Evolutionary conservation across 1,139 yeast species (phyloP).

Genomic region (Blastobotrys serpentis): DNA sequence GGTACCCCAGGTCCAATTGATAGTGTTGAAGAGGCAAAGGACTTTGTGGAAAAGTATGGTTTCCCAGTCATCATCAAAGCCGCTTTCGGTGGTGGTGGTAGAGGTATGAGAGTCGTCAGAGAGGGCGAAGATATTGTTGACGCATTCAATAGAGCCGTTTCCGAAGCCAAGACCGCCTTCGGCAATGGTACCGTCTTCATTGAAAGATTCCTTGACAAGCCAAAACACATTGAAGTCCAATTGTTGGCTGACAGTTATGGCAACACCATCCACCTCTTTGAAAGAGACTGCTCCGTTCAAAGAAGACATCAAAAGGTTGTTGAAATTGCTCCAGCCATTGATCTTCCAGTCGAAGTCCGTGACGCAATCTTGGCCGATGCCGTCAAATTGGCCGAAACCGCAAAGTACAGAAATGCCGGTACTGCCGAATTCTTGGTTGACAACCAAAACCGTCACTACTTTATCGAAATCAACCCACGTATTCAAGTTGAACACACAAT

Average conservation of each 20-base stretch:
- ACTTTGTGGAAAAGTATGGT: conserved; percentile 79
- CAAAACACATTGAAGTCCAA: conserved; percentile 98
- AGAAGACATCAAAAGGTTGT: conserved; percentile 99
- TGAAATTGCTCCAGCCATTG: conserved; percentile 98
- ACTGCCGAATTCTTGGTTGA: conserved; percentile 98
- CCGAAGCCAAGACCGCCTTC: conserved; percentile 91
- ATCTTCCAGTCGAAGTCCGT: conserved; percentile 75
- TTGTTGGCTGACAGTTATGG: conserved; percentile 92
- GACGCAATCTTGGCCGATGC: conserved; percentile 94
- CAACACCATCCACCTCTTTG: conserved; percentile 91
- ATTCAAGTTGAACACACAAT: conserved; percentile 98
- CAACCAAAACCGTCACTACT: conserved; percentile 90
- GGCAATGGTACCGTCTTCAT: conserved; percentile 98
- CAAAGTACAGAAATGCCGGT: conserved; percentile 96
- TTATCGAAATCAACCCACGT: conserved; percentile 97
- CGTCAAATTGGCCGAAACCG: conserved; percentile 81
- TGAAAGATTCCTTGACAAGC: conserved; percentile 90
- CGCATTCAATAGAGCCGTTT: conserved; percentile 89
- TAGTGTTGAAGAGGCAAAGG: conserved; percentile 69
- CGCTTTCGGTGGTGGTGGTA: conserved; percentile 99
- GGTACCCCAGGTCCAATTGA: conserved; percentile 98
- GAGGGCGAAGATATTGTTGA: conserved; percentile 93
- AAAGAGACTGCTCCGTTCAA: conserved; percentile 98
- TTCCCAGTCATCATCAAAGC: conserved; percentile 97
- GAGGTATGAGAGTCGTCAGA: conserved; percentile 99